Evolutionary conservation across 2,329 filamentous ascomycete species (phyloP).

Genomic region (Nothomitra cinnamomea): DNA sequence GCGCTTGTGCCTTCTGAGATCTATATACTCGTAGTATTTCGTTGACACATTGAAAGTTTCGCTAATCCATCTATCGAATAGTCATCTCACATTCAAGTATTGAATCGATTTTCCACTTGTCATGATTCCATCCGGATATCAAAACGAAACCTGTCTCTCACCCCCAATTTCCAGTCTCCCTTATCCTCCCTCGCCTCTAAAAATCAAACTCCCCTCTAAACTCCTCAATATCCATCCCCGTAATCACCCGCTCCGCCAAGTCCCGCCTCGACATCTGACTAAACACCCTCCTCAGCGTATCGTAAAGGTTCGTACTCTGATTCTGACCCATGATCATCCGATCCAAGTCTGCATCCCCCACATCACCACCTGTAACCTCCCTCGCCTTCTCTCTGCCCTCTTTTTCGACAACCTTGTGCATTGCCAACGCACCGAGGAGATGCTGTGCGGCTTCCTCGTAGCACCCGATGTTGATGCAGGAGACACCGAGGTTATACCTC

Average conservation of each 20-base stretch:
- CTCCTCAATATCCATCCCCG: conserved; percentile 76
- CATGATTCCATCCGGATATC: too few relatives aligned
- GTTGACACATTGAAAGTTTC: too few relatives aligned
- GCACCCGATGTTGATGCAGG: conserved; percentile 94
- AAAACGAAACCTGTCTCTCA: too few relatives aligned
- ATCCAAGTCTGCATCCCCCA: conserved; percentile 59
- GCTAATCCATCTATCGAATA: too few relatives aligned
- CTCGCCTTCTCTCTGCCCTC: conserved; percentile 69
- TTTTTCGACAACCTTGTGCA: conserved; percentile 88
- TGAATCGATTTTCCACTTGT: too few relatives aligned
- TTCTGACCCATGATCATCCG: conserved; percentile 76
- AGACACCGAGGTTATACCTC: conserved; percentile 89
- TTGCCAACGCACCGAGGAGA: conserved; percentile 74
- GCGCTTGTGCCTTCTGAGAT: too few relatives aligned
- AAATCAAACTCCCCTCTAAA: conserved; percentile 91
- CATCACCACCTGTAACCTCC: conserved; percentile 53
- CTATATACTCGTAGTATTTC: too few relatives aligned
- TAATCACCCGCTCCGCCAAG: conserved; percentile 70
- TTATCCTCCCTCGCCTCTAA: too few relatives aligned
- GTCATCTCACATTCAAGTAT: too few relatives aligned
- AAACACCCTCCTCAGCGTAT: conserved; percentile 88
- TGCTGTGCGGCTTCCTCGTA: conserved; percentile 86
- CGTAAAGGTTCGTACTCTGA: conserved; percentile 89
- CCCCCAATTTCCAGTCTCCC: too few relatives aligned
- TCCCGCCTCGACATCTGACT: conserved; percentile 86